Conservation (phyloP, 805 yeast genomes). For the Metschnikowia henanensis region DNA sequence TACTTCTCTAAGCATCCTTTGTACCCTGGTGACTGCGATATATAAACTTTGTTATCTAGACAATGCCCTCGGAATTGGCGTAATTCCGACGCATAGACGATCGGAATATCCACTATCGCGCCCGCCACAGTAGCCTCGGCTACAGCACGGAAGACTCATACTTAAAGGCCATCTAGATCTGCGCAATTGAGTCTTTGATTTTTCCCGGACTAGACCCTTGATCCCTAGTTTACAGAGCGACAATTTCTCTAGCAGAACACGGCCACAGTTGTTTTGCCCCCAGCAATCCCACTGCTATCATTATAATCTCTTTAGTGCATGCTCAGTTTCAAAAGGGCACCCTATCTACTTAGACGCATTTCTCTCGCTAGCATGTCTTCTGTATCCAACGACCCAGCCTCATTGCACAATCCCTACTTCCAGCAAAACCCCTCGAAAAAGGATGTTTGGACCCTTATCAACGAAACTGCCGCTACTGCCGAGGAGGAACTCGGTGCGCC, state of each 20-base stretch:
- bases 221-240: background rate
- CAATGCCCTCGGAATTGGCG: background rate
- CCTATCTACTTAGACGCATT: background rate
- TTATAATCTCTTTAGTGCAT: slow-evolving; percentile 4
- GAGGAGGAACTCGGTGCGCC: slow-evolving; percentile 68
- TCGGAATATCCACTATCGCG: slow-evolving; percentile 1
- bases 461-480: slow-evolving; percentile 91
- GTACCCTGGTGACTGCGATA: too few species aligned
- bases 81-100: background rate
- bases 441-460: slow-evolving; percentile 94
- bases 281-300: background rate
- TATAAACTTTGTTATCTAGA: too few species aligned
- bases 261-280: background rate
- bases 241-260: background rate
- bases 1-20: too few species aligned
- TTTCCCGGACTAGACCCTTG: background rate
- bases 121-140: slow-evolving; percentile 5
- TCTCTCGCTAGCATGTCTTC: slow-evolving; percentile 10
- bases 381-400: slow-evolving; percentile 17
- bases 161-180: background rate
- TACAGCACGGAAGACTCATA: background rate
- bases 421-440: slow-evolving; percentile 58
- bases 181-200: too few species aligned
- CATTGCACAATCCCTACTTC: slow-evolving; percentile 64
- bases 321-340: slow-evolving; percentile 2